Conservation (phyloP, 2,329 filamentous ascomycete genomes). For the Fusarium sp. region DNA sequence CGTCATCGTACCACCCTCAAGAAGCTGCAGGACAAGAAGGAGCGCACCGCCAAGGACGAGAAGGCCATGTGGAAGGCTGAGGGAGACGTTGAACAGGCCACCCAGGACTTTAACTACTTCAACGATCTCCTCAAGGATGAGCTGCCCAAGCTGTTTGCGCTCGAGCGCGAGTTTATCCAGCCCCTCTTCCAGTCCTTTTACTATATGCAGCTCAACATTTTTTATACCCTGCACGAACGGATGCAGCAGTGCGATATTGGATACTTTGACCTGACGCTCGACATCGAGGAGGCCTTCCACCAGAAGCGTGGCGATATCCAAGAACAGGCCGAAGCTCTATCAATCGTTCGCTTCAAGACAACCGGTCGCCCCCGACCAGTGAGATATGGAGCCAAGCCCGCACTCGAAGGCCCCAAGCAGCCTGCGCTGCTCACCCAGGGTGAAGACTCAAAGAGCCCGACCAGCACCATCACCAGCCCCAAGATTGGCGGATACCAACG, state of each 20-base stretch:
- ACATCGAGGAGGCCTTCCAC: conserved; percentile 91
- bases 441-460: conserved; percentile 45
- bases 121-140: conserved; percentile 98
- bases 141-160: conserved; percentile 87
- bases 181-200: conserved; percentile 99
- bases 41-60: conserved; percentile 95
- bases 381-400: conserved; percentile 69
- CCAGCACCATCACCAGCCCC: conserved; percentile 37
- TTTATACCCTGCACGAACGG: conserved; percentile 97
- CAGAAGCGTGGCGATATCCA: conserved; percentile 90
- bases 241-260: conserved; percentile 98
- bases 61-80: conserved; percentile 98
- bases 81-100: conserved; percentile 88
- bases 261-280: conserved; percentile 93
- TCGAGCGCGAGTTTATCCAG: conserved; percentile 95
- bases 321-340: conserved; percentile 83
- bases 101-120: conserved; percentile 97
- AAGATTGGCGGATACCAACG: conserved; percentile 51
- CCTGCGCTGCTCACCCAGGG: conserved; percentile 66
- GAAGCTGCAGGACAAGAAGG: conserved; percentile 97
- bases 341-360: conserved; percentile 92
- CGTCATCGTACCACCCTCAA: conserved; percentile 85
- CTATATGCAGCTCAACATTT: conserved; percentile 99
- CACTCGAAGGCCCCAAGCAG: conserved; percentile 61
- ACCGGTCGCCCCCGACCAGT: conserved; percentile 75